Evolutionary conservation across 1,139 yeast species (phyloP).

Genomic region (Meyerozyma carpophila): DNA sequence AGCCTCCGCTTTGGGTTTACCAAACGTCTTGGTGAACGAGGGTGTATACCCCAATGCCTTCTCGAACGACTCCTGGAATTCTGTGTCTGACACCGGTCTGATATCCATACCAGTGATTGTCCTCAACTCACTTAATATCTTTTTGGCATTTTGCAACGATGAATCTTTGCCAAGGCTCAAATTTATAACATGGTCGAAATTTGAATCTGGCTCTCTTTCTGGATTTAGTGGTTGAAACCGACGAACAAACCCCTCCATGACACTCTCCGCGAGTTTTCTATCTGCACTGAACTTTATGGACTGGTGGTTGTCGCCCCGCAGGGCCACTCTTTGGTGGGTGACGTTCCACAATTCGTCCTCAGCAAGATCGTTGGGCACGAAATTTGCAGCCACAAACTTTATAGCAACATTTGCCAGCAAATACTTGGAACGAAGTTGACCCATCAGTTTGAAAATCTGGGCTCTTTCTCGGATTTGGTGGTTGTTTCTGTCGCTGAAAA

Average conservation of each 20-base stretch:
- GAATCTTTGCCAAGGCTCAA: constrained; percentile 48
- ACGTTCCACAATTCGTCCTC: constrained; percentile 37
- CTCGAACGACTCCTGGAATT: constrained; percentile 38
- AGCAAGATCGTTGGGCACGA: constrained; percentile 33
- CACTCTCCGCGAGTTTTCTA: constrained; percentile 41
- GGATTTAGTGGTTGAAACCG: constrained; percentile 60
- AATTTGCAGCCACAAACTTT: constrained; percentile 65
- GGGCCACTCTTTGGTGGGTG: constrained; percentile 55
- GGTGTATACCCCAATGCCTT: constrained; percentile 53
- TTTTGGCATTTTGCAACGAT: constrained; percentile 47
- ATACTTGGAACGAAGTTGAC: constrained; percentile 29
- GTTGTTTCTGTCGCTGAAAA: constrained; percentile 80
- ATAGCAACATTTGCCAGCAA: constrained; percentile 25
- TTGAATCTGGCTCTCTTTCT: constrained; percentile 51
- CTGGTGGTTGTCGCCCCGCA: constrained; percentile 88
- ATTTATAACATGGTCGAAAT: constrained; percentile 57
- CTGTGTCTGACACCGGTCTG: constrained; percentile 20
- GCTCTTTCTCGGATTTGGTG: constrained; percentile 66
- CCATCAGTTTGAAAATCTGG: constrained; percentile 57
- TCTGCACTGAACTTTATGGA: constrained; percentile 56
- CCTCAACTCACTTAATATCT: constrained; percentile 34
- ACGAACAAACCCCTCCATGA: constrained; percentile 69
- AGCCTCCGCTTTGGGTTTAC: constrained; percentile 11
- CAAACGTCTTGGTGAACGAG: constrained; percentile 34
- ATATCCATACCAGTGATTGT: constrained; percentile 46